phyloP scores from a whole-genome alignment of 208 protist genomes.

The Trypanosoma brucei region DNA sequence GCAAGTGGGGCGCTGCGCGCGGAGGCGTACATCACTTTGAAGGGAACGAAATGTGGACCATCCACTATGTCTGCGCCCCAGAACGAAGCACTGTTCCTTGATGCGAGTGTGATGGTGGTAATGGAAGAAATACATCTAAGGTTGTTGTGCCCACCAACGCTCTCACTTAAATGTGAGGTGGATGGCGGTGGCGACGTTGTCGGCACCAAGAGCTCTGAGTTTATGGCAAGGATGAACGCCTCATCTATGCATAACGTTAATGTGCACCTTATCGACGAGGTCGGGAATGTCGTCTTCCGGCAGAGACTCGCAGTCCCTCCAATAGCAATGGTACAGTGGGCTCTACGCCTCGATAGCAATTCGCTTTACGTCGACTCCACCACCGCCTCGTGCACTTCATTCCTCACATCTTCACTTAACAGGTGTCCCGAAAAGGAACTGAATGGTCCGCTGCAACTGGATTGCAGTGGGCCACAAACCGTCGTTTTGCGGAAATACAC shows the following conservation, averaged over 20 bases:
- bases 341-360: constrained; percentile 54
- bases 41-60: constrained; percentile 20
- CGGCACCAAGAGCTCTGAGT: constrained; percentile 36
- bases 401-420: constrained; percentile 50
- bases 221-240: constrained; percentile 45
- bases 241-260: constrained; percentile 43
- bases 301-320: constrained; percentile 66
- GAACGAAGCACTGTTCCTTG: constrained; percentile 37
- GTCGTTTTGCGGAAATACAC: constrained; percentile 65
- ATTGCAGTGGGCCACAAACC: constrained; percentile 48
- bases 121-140: constrained; percentile 52
- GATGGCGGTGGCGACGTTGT: constrained; percentile 36
- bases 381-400: constrained; percentile 24
- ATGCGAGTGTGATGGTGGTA: constrained; percentile 46
- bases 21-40: constrained; percentile 43
- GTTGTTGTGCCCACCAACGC: constrained; percentile 40
- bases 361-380: constrained; percentile 39
- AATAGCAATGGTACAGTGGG: constrained; percentile 43
- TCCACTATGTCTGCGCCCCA: constrained; percentile 1
- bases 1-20: constrained; percentile 31
- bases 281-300: constrained; percentile 57
- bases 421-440: constrained; percentile 39
- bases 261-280: constrained; percentile 50
- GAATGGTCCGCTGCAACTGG: constrained; percentile 41
- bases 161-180: constrained; percentile 67